Evolutionary conservation across 2,329 filamentous ascomycete genomes (phyloP).

Genomic region (Ceratocystis eucalypticola): DNA sequence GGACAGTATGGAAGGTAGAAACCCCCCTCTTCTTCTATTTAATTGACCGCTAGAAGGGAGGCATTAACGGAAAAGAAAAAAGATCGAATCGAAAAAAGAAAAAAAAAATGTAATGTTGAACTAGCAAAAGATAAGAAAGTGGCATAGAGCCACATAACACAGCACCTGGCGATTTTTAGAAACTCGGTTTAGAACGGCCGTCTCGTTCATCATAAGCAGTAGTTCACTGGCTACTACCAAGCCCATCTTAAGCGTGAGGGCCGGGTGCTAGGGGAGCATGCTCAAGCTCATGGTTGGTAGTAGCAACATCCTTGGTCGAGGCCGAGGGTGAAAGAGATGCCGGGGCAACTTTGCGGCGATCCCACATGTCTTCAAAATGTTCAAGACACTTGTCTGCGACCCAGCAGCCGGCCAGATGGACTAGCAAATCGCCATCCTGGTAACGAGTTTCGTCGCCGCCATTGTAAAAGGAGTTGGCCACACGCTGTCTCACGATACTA

Average conservation of each 20-base stretch:
- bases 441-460: conserved; percentile 15
- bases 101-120: too few species aligned
- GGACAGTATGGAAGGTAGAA: too few species aligned
- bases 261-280: not conserved
- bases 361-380: conserved; percentile 19
- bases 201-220: too few species aligned
- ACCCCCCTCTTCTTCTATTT: too few species aligned
- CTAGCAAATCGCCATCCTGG: conserved; percentile 17
- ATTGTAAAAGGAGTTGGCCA: conserved; percentile 18
- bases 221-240: too few species aligned
- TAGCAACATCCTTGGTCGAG: not conserved
- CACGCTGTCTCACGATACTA: conserved; percentile 17
- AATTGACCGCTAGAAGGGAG: too few species aligned
- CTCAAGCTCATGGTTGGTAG: not conserved
- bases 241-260: not conserved
- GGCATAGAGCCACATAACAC: too few species aligned
- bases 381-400: conserved; percentile 13
- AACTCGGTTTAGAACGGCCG: too few species aligned
- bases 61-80: too few species aligned
- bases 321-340: not conserved
- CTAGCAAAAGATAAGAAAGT: too few species aligned
- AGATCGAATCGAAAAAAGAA: too few species aligned
- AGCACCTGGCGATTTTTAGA: too few species aligned
- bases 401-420: conserved; percentile 19
- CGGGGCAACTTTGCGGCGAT: conserved; percentile 12